Conservation (phyloP, 805 yeast genomes). For the Barnettozyma pratensis region DNA sequence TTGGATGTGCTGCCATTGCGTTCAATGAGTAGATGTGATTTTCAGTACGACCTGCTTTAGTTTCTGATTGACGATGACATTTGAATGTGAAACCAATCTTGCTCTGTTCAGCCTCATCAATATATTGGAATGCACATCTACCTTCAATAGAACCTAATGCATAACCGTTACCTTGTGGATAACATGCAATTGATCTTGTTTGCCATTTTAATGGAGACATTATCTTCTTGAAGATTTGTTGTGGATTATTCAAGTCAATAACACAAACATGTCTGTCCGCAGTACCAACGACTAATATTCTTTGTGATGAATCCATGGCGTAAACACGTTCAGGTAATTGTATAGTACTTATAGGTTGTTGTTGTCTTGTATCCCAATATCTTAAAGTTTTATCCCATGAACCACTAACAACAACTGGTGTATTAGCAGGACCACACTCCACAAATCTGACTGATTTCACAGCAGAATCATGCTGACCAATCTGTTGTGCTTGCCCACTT, state of each 20-base stretch:
- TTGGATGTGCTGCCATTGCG: conserved; percentile 80
- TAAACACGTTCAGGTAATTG: conserved; percentile 88
- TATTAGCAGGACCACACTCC: conserved; percentile 77
- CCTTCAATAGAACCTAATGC: conserved; percentile 95
- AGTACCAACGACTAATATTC: conserved; percentile 85
- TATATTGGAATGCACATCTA: conserved; percentile 89
- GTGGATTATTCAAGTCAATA: conserved; percentile 79
- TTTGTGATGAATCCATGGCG: conserved; percentile 78
- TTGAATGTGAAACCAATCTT: conserved; percentile 82
- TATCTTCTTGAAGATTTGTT: conserved; percentile 65
- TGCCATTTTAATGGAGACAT: conserved; percentile 85
- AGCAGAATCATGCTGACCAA: conserved; percentile 82
- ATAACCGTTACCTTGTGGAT: conserved; percentile 88
- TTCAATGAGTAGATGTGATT: conserved; percentile 74
- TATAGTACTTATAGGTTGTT: conserved; percentile 75
- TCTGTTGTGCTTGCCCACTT: conserved; percentile 74
- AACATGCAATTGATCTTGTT: conserved; percentile 77
- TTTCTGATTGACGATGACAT: conserved; percentile 78
- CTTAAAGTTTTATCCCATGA: conserved; percentile 95
- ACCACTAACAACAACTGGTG: conserved; percentile 78
- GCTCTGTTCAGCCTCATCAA: conserved; percentile 74
- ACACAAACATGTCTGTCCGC: conserved; percentile 82
- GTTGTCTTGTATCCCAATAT: conserved; percentile 92
- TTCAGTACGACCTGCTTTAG: conserved; percentile 47
- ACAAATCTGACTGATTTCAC: conserved; percentile 73